Percentiles rank a stretch among this genome's conserved stretches.
These are phyloP conservation scores for Aspergillus brasiliensis DNA, from an alignment of 2,329 filamentous ascomycete genomes.

Conservation along the genomic window DNA sequence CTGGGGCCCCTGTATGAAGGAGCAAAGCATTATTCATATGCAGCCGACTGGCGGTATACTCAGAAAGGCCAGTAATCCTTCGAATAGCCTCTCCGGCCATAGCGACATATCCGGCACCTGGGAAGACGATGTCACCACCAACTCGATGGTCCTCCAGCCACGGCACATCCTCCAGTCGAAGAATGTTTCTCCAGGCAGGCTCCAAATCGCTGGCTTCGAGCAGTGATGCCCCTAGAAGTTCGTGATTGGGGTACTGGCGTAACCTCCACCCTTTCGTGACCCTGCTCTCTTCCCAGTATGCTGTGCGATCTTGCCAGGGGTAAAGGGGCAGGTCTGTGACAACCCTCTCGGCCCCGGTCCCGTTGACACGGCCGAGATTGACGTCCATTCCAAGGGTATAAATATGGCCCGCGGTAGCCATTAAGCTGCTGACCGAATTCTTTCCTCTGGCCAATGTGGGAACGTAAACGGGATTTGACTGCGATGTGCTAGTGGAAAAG, in stretches of 20 bases:
- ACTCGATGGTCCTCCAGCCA: slow-evolving; percentile 40
- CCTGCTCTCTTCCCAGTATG: no score
- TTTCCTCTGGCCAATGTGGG: not conserved
- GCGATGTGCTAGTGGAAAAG: not conserved
- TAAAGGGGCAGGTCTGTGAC: not conserved
- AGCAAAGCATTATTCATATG: slow-evolving; percentile 22
- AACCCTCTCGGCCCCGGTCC: not conserved
- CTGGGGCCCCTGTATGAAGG: slow-evolving; percentile 15
- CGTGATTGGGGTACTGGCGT: no score
- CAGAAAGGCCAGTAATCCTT: not conserved
- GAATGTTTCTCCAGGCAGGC: slow-evolving; percentile 31
- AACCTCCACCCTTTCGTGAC: no score
- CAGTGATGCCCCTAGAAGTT: no score
- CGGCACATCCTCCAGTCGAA: slow-evolving; percentile 27
- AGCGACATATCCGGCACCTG: slow-evolving; percentile 27
- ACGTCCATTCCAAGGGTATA: not conserved
- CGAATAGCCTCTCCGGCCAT: slow-evolving; percentile 28
- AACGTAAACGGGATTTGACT: not conserved
- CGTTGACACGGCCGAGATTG: not conserved
- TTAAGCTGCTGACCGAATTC: not conserved
- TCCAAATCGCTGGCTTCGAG: slow-evolving; percentile 6
- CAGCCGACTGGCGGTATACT: slow-evolving; percentile 11
- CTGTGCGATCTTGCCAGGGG: no score
- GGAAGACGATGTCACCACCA: slow-evolving; percentile 33
- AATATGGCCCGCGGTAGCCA: not conserved